These are phyloP conservation scores for Cercospora sp. DNA, from an alignment of 2,329 filamentous ascomycete species.

Conservation along the genomic window DNA sequence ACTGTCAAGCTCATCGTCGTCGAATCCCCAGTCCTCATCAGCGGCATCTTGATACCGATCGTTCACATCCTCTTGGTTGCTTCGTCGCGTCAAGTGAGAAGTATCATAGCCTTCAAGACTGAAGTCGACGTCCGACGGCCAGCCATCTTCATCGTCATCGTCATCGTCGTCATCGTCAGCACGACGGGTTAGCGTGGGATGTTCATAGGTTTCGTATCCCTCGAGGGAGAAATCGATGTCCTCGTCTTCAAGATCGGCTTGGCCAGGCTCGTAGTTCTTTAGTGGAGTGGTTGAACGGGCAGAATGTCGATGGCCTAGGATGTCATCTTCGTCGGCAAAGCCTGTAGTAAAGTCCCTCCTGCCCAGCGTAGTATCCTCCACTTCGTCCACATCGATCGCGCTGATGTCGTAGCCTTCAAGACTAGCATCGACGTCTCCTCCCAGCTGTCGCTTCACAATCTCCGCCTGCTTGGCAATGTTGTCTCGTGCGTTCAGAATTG, in stretches of 20 bases:
- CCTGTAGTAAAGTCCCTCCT: background rate
- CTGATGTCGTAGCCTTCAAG: constrained; percentile 17
- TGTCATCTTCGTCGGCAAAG: background rate
- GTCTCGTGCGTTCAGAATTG: background rate
- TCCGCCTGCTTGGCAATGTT: constrained; percentile 3
- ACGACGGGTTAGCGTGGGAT: background rate
- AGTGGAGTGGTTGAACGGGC: constrained; percentile 1
- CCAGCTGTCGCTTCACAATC: constrained; percentile 8
- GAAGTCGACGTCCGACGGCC: background rate
- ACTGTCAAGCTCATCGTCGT: background rate
- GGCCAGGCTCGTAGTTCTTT: constrained; percentile 1
- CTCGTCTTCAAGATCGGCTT: constrained; percentile 8
- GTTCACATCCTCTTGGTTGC: background rate
- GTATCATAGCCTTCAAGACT: background rate
- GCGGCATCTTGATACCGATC: constrained; percentile 2
- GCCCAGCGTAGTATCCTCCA: background rate
- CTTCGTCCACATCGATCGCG: constrained; percentile 6
- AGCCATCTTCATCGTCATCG: background rate
- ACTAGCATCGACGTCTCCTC: constrained; percentile 10
- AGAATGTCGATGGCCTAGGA: background rate
- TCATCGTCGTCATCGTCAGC: background rate
- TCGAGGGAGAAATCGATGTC: constrained; percentile 11
- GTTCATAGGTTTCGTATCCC: constrained; percentile 7
- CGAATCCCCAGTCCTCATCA: background rate
- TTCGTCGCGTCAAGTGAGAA: background rate